phyloP scores from a whole-genome alignment of 176 grass and related monocot genomes.

The Phyllostachys edulis region DNA sequence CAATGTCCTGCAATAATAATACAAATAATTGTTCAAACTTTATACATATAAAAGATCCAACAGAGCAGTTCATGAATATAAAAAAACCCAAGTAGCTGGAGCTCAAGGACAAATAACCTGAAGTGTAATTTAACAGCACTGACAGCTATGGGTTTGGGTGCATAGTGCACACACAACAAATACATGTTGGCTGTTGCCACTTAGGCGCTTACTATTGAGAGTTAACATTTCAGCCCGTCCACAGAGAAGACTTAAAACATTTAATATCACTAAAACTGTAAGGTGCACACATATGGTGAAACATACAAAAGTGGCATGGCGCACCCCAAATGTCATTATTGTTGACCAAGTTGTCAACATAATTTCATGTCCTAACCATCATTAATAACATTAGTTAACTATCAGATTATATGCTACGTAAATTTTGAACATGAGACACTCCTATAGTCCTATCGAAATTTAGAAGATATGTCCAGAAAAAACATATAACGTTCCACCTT shows the following conservation, averaged over 20 bases:
- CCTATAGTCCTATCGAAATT: not conserved
- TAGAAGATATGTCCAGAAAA: not conserved
- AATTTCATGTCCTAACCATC: not conserved
- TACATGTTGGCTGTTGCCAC: not conserved
- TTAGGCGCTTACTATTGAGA: not conserved
- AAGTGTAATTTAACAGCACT: not conserved
- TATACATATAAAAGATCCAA: not conserved
- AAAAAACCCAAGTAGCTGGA: constrained; percentile 4
- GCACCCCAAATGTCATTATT: not conserved
- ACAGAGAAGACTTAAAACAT: not conserved
- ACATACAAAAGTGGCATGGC: constrained; percentile 12
- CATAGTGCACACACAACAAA: not conserved
- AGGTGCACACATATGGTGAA: not conserved
- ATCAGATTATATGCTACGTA: not conserved
- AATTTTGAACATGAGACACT: not conserved
- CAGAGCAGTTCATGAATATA: not conserved
- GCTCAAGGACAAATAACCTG: not conserved
- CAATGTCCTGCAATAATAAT: constrained; percentile 63
- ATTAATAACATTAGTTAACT: not conserved
- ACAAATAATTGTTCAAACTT: constrained; percentile 19
- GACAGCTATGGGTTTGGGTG: not conserved
- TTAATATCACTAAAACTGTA: constrained; percentile 3
- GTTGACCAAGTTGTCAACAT: constrained; percentile 2
- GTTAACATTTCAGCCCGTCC: not conserved
- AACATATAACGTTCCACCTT: constrained; percentile 9